These are phyloP conservation scores for Cordyceps fumosorosea DNA, from an alignment of 2,329 filamentous ascomycete genomes.

Conservation along the genomic window DNA sequence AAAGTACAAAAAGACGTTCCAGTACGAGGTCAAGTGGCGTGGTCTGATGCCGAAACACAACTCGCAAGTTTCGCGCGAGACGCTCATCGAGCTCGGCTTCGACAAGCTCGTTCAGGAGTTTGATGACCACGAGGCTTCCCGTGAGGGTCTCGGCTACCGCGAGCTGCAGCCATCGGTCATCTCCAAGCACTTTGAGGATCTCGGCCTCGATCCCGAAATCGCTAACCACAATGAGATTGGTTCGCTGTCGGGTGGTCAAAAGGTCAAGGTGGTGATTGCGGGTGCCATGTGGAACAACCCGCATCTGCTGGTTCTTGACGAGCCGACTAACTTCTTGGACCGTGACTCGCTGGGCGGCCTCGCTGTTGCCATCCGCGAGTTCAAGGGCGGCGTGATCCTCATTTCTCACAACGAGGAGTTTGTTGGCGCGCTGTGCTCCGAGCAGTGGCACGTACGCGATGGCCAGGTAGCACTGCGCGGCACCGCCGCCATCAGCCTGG, in stretches of 20 bases:
- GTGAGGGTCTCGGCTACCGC: slow-evolving; percentile 94
- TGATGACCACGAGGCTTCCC: slow-evolving; percentile 97
- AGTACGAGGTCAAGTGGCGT: slow-evolving; percentile 97
- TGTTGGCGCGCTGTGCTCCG: slow-evolving; percentile 87
- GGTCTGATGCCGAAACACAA: slow-evolving; percentile 87
- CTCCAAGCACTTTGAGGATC: slow-evolving; percentile 95
- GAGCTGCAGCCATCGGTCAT: slow-evolving; percentile 89
- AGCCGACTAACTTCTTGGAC: slow-evolving; percentile 98
- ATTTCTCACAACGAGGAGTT: slow-evolving; percentile 99
- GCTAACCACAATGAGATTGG: slow-evolving; percentile 98
- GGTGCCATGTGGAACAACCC: slow-evolving; percentile 99
- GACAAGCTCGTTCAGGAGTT: slow-evolving; percentile 95
- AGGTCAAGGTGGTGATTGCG: slow-evolving; percentile 97
- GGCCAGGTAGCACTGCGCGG: slow-evolving; percentile 83
- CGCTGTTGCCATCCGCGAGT: slow-evolving; percentile 95
- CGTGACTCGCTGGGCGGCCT: slow-evolving; percentile 94
- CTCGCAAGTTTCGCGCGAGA: slow-evolving; percentile 87
- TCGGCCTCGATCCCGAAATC: slow-evolving; percentile 93
- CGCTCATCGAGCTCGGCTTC: slow-evolving; percentile 77
- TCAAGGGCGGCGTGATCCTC: slow-evolving; percentile 97
- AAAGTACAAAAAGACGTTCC: slow-evolving; percentile 98
- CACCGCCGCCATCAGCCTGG: slow-evolving; percentile 62
- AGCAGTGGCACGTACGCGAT: slow-evolving; percentile 92
- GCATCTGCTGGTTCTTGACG: slow-evolving; percentile 92
- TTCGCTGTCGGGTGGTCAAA: slow-evolving; percentile 91